Evolutionary conservation across 1,139 yeast genomes (phyloP), one percentile per base, ranked within the genome.

Genomic region (Wickerhamiella pararugosa): DNA sequence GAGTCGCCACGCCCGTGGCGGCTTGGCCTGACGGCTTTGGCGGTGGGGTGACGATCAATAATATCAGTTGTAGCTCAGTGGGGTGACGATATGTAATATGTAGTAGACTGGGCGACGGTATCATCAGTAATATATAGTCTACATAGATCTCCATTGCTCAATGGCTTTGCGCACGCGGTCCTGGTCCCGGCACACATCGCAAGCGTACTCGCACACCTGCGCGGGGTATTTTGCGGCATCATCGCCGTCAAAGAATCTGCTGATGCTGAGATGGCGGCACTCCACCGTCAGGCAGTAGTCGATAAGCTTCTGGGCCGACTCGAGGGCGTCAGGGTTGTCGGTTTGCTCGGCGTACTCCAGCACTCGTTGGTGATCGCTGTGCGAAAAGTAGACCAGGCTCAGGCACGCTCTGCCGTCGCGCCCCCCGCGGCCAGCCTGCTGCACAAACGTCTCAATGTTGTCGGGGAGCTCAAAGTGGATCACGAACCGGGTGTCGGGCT

Each of bases 341-440:
- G 45, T 78, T 82, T 45, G 69, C 47, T 21, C 46, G 30, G 29
- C 56, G 46, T 46, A 47, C 30, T 37, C 33, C 7, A 36, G 32
- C 9, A 43, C 38, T 15, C 38, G 35, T 1, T 34, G 26, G 7
- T 44, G 31, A 7, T 49, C 55, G 2, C 26, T 25, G 11, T 34
- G 36, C 2, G 52, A 43, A 56, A 79, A 86, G 54, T 75, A 84
- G 70, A 86, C 72, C 15, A 81, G 73, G 62, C 95, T 83, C 45
- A 79, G 77, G 2, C 92, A 77, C 36, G 67, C 72, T 5, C 74
- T 66, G 1, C 94, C 94, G 63, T 86, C 96, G 65, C 96, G 71
- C 3, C 96, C 96, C 2, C 95, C 96, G 62, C 96, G 74, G 11
- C 96, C 96, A 0, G 95, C 82, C 55, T 84, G 94, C 62, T 86